Evolutionary conservation across 352 stramenopile genomes (phyloP), one percentile per base, ranked within the genome.

Genomic region (Phytophthora idaei): DNA sequence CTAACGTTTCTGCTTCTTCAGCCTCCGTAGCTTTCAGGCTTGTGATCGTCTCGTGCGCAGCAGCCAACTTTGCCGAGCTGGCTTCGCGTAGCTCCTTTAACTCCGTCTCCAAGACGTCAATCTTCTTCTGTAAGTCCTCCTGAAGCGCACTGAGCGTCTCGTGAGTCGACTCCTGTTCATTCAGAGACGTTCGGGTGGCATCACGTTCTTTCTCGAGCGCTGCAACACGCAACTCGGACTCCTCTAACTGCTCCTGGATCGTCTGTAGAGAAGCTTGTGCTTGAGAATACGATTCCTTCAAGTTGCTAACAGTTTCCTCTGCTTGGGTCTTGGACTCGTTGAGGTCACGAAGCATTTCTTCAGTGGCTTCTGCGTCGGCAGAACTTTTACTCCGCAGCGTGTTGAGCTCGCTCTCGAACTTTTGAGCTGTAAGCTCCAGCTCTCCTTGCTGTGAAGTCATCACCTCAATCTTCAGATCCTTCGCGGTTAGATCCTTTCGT

Each of bases 381-480:
- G 58, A 55, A n/a, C 32, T 67, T 67, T 71, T 67, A 7, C n/a
- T 61, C 39, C 47, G 61, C 32, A 78, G 17, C 47, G 34, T 67
- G 5, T 64, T 59, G 8, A 71, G 10, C 56, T 78, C 56, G 17
- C 50, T 73, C 39, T 80, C 61, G n/a, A 76, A 34, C 17, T 74
- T 79, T 36, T 79, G 67, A 29, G 46, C 56, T 1, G 56, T 44
- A 3, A 76, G 53, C 11, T 73, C 55, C 1, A 73, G 49, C 27
- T 79, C 71, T 56, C 71, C 64, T 57, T 79, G 67, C n/a, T 71
- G 63, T 3, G 55, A 64, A 8, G 46, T 76, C 63, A 79, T 51
- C 63, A 79, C 65, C 28, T 76, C 71, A 29, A 79, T 74, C 52
- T 71, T 76, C n/a, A 79, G 62, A 27, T 79, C 71, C 49, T 63